Percentiles rank a stretch among this genome's conserved stretches.
Conservation (phyloP, 148 eudicot species). For the Spergularia marina region DNA sequence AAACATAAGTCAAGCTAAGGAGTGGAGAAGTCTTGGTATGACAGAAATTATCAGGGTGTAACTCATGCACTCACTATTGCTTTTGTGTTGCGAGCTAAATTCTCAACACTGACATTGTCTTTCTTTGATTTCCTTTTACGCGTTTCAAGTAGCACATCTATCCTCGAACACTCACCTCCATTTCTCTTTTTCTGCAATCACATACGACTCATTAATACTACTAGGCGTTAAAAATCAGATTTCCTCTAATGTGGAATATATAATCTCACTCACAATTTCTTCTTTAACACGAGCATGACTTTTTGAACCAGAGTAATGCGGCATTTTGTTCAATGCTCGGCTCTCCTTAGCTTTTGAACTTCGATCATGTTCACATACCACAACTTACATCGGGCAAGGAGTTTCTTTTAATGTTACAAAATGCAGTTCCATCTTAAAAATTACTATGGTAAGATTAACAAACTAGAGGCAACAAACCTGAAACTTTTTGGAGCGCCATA, state of each 20-base stretch:
- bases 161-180: neutral
- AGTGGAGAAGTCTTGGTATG: too few species aligned
- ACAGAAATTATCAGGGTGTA: too few species aligned
- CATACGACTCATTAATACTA: neutral
- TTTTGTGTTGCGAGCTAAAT: neutral
- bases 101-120: neutral
- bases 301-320: too few species aligned
- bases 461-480: neutral
- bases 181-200: neutral
- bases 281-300: too few species aligned
- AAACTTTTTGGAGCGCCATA: neutral
- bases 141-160: constrained; percentile 9
- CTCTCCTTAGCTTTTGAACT: neutral
- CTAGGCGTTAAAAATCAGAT: neutral
- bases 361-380: neutral
- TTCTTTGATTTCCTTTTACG: constrained; percentile 14
- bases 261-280: neutral
- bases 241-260: neutral
- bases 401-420: too few species aligned
- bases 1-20: too few species aligned
- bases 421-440: too few species aligned
- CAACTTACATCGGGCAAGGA: neutral
- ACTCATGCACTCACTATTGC: neutral
- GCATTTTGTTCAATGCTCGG: too few species aligned
- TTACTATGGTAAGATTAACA: neutral